Evolutionary conservation across 805 yeast genomes (phyloP).

Genomic region (Monosporozyma siamensis): DNA sequence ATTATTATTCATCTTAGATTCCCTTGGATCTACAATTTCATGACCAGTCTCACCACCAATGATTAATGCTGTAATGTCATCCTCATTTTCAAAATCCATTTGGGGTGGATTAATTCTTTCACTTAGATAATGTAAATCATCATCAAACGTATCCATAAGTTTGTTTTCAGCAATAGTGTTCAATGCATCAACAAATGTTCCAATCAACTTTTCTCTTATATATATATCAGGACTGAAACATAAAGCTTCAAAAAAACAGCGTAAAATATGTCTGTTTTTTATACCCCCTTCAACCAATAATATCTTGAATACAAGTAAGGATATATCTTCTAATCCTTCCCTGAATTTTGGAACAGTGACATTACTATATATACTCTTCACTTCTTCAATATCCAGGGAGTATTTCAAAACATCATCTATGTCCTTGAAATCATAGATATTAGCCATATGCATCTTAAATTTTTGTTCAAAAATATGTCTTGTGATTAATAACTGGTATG

Average conservation of each 20-base stretch:
- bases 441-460: conserved; percentile 46
- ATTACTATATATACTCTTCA: neutral
- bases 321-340: conserved; percentile 37
- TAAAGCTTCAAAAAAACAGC: conserved; percentile 50
- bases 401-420: conserved; percentile 44
- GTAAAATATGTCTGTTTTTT: conserved; percentile 49
- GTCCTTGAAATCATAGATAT: conserved; percentile 39
- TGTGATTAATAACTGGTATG: conserved; percentile 40
- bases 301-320: conserved; percentile 63
- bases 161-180: conserved; percentile 63
- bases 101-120: conserved; percentile 19
- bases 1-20: conserved; percentile 20
- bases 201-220: conserved; percentile 42
- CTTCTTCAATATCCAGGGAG: conserved; percentile 32
- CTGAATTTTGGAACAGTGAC: conserved; percentile 10
- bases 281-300: conserved; percentile 69
- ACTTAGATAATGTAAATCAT: conserved; percentile 41
- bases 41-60: conserved; percentile 10
- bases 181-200: conserved; percentile 41
- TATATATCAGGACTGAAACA: conserved; percentile 47
- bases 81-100: conserved; percentile 13
- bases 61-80: conserved; percentile 9
- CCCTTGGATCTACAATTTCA: conserved; percentile 13
- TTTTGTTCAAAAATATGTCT: conserved; percentile 53
- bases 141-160: conserved; percentile 51